Base-by-base conservation (phyloP, 495 filamentous ascomycete species). In the Aspergillus heteromorphus region DNA sequence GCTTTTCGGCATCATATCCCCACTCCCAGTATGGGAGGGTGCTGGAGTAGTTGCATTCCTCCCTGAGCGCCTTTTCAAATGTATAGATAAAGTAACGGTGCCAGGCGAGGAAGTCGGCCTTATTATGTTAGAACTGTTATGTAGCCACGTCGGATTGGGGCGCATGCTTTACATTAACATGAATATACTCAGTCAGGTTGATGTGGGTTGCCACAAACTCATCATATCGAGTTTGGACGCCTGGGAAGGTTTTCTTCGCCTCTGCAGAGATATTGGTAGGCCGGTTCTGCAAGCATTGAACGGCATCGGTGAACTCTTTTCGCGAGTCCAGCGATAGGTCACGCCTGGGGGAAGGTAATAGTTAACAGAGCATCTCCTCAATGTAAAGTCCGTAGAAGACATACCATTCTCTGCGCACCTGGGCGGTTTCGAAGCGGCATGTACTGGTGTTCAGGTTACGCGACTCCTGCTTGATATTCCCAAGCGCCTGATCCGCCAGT, bases 21-120 rank as follows among this genome's bases (percentile, higher is more conserved):
- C 53, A 56, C 11, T 56, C 53, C 53, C 53, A 56, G 38, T 56
- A 56, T 2, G 53, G 53, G 8, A 49, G 53, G 27, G 47, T 43
- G 0, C 53, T 47, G 11, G 45, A 34, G 25, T 45, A 56, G 21
- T 49, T 23, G 38, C 53, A 49, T 17, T 50, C 40, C 1, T 25
- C 23, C 16, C 42, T 17, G 5, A 56, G 36, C 2, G 47, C 53
- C 5, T 31, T 49, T 42, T 56, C 53, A 10, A 31, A 50, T 1
- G 40, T n/a, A 8, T 48, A 40, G 38, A 56, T 23, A 16, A 56
- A 56, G 18, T 36, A 49, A 2, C 53, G 53, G 23, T 56, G 53
- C 53, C 45, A 56, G 21, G 53, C 36, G 25, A 56, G 38, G 16
- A 56, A 56, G 18, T 20, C 6, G 23, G 31, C 51, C 16, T 38